Evolutionary conservation across 2,329 filamentous ascomycete genomes (phyloP).

Genomic region (Claviceps digitariae): DNA sequence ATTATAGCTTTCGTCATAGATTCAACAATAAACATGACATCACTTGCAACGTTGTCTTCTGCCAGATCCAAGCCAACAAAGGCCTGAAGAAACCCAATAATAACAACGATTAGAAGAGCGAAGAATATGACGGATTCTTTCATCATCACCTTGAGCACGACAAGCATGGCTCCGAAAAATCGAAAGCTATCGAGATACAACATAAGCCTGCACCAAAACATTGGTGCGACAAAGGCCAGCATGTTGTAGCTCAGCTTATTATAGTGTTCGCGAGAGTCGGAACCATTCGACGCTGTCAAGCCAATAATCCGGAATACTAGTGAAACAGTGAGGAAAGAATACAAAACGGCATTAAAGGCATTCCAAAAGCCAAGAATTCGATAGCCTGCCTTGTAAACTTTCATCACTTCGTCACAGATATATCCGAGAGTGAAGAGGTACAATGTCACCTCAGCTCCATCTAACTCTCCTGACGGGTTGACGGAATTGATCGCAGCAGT

Average conservation of each 20-base stretch:
- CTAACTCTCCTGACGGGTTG: slow-evolving; percentile 71
- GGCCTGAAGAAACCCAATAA: slow-evolving; percentile 80
- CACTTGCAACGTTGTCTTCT: slow-evolving; percentile 55
- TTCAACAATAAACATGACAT: slow-evolving; percentile 61
- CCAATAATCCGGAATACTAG: slow-evolving; percentile 71
- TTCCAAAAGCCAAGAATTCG: slow-evolving; percentile 96
- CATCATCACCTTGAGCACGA: slow-evolving; percentile 92
- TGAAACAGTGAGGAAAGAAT: slow-evolving; percentile 63
- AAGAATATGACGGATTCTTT: slow-evolving; percentile 94
- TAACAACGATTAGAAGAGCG: slow-evolving; percentile 69
- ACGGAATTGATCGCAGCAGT: slow-evolving; percentile 90
- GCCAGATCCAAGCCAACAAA: slow-evolving; percentile 85
- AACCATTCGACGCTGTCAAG: slow-evolving; percentile 43
- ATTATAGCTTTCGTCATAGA: slow-evolving; percentile 84
- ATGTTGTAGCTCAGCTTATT: slow-evolving; percentile 88
- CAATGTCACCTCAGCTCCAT: slow-evolving; percentile 68
- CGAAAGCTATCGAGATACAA: slow-evolving; percentile 87
- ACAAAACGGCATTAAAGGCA: slow-evolving; percentile 78
- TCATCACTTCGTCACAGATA: slow-evolving; percentile 72
- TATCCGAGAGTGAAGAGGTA: slow-evolving; percentile 90
- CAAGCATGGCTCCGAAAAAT: slow-evolving; percentile 97
- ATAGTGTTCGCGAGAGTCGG: slow-evolving; percentile 38
- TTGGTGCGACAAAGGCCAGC: slow-evolving; percentile 78
- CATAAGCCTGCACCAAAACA: slow-evolving; percentile 92
- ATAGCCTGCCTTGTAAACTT: slow-evolving; percentile 87